Evolutionary conservation across 805 yeast genomes (phyloP).

Genomic region (Nakazawaea anatomiae): DNA sequence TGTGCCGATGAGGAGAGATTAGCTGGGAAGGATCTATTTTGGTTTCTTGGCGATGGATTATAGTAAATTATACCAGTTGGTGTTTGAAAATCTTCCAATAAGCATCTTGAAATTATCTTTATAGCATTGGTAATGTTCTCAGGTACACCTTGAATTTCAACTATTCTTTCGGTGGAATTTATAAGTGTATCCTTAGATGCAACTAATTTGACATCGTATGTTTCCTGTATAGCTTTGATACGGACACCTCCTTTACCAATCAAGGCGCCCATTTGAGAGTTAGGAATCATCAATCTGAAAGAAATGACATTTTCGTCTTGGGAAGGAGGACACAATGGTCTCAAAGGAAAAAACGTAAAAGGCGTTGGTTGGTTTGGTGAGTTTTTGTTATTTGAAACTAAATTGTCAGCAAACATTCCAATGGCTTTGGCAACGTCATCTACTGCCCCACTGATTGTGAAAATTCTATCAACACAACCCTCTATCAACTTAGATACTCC

Average conservation of each 20-base stretch:
- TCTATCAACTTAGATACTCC: conserved; percentile 78
- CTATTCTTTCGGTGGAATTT: conserved; percentile 77
- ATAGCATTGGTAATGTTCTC: conserved; percentile 53
- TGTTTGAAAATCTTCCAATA: conserved; percentile 68
- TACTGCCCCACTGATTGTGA: conserved; percentile 71
- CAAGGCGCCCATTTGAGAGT: conserved; percentile 81
- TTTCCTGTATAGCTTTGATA: conserved; percentile 72
- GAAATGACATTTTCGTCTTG: conserved; percentile 43
- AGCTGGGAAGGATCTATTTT: conserved; percentile 6
- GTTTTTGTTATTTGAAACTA: conserved; percentile 26
- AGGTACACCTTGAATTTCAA: conserved; percentile 80
- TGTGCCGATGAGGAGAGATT: neutral
- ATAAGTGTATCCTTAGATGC: conserved; percentile 82
- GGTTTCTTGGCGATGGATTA: conserved; percentile 36
- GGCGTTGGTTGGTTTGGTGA: conserved; percentile 27
- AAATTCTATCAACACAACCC: conserved; percentile 77
- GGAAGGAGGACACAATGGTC: conserved; percentile 48
- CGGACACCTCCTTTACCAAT: conserved; percentile 81
- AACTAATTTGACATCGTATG: conserved; percentile 68
- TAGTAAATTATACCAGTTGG: conserved; percentile 61
- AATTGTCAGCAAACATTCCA: conserved; percentile 61
- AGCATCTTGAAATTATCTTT: conserved; percentile 57
- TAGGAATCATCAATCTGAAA: conserved; percentile 71
- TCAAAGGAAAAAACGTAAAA: conserved; percentile 54
- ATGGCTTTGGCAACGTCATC: conserved; percentile 66